Evolutionary conservation across 2,329 filamentous ascomycete species (phyloP).

Genomic region (Stagonosporopsis vannaccii): DNA sequence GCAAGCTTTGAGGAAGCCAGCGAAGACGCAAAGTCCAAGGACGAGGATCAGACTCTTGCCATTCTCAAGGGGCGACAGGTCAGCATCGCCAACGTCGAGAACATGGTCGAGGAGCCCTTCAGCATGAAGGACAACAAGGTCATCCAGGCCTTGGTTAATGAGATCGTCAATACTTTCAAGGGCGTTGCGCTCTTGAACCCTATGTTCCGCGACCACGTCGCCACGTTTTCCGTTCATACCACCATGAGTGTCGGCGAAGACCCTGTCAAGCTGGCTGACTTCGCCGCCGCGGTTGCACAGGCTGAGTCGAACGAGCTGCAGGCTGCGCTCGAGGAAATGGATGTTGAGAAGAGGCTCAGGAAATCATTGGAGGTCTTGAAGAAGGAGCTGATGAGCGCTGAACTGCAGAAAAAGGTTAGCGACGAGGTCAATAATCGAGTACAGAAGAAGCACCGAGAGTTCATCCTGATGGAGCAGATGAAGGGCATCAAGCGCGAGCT

Average conservation of each 20-base stretch:
- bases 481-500: constrained; percentile 96
- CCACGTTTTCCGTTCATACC: constrained; percentile 80
- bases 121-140: constrained; percentile 89
- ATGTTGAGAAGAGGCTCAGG: constrained; percentile 89
- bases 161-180: constrained; percentile 99
- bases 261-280: constrained; percentile 93
- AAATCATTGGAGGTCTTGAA: constrained; percentile 93
- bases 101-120: constrained; percentile 84
- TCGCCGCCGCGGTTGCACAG: constrained; percentile 90
- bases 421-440: constrained; percentile 99
- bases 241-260: constrained; percentile 95
- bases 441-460: constrained; percentile 94
- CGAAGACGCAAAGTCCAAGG: constrained; percentile 60
- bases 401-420: constrained; percentile 94
- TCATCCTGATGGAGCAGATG: constrained; percentile 99
- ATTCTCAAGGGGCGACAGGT: constrained; percentile 92
- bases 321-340: constrained; percentile 85
- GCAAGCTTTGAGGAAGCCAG: constrained; percentile 92
- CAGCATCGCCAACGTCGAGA: constrained; percentile 94
- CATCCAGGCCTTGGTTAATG: constrained; percentile 90
- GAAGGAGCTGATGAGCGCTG: constrained; percentile 98
- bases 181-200: constrained; percentile 94
- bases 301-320: constrained; percentile 90
- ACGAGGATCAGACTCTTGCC: constrained; percentile 80
- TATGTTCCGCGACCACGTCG: constrained; percentile 95